Evolutionary conservation across 345 rosid genomes (phyloP).

Genomic region (Tarenaya hassleriana): DNA sequence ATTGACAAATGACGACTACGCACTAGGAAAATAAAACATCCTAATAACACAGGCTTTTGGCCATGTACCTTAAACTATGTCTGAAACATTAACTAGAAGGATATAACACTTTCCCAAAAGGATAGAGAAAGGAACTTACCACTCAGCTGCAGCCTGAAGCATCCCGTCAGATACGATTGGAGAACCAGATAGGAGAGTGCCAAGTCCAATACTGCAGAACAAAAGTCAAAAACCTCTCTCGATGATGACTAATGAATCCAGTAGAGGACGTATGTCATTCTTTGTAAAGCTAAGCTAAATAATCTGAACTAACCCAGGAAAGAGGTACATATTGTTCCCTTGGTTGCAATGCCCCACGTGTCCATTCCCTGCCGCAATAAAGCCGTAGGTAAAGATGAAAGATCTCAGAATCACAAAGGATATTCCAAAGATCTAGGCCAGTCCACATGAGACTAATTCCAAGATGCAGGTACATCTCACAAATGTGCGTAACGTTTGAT

Average conservation of each 20-base stretch:
- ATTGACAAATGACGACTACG: too few relatives aligned
- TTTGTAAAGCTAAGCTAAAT: not conserved
- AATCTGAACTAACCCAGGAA: slow-evolving; percentile 74
- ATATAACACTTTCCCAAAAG: not conserved
- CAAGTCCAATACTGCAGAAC: slow-evolving; percentile 85
- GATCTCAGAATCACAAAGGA: slow-evolving; percentile 14
- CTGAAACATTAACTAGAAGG: not conserved
- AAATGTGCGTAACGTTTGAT: slow-evolving; percentile 9
- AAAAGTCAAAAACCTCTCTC: not conserved
- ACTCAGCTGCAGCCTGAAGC: slow-evolving; percentile 98
- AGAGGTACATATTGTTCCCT: slow-evolving; percentile 98
- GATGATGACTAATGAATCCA: not conserved
- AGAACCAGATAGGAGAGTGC: slow-evolving; percentile 91
- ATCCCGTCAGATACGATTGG: slow-evolving; percentile 84
- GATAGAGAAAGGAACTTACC: slow-evolving; percentile 38
- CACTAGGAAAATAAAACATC: too few relatives aligned
- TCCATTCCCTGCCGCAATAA: slow-evolving; percentile 55
- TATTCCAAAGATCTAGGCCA: not conserved
- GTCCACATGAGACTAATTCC: not conserved
- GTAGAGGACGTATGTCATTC: slow-evolving; percentile 4
- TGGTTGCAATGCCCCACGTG: slow-evolving; percentile 86
- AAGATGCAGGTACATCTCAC: slow-evolving; percentile 14
- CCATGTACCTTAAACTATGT: slow-evolving; percentile 7
- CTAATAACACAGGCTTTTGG: not conserved
- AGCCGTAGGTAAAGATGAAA: slow-evolving; percentile 13